These are phyloP conservation scores for Gastrodia elata DNA, from an alignment of 106 monocot species.

Conservation along the genomic window DNA sequence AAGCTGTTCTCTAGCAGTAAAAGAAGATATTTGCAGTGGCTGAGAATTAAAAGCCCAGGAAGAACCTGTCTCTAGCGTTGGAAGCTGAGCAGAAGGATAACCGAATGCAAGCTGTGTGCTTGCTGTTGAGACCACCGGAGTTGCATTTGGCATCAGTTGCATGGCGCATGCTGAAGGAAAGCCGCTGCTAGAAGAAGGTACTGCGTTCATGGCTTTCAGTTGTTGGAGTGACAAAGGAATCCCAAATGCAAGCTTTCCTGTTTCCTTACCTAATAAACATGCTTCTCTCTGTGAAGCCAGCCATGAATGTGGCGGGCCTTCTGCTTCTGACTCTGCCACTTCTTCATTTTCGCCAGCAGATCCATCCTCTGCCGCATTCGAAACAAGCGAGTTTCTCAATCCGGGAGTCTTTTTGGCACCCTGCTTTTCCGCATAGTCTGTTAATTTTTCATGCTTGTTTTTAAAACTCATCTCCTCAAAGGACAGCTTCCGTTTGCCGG, in stretches of 20 bases:
- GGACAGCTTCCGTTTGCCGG: constrained; percentile 44
- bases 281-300: constrained; percentile 38
- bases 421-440: constrained; percentile 17
- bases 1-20: constrained; percentile 11
- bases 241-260: constrained; percentile 34
- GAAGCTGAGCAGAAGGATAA: constrained; percentile 65
- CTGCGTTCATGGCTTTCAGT: constrained; percentile 20
- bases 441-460: constrained; percentile 41
- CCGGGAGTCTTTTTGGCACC: constrained; percentile 20
- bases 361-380: constrained; percentile 47
- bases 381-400: constrained; percentile 34
- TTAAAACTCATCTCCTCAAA: constrained; percentile 43
- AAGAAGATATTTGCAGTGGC: constrained; percentile 22
- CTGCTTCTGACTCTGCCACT: constrained; percentile 71
- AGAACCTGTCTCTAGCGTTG: constrained; percentile 68
- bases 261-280: constrained; percentile 17
- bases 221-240: constrained; percentile 47
- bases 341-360: constrained; percentile 68
- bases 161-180: constrained; percentile 32
- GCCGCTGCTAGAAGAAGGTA: constrained; percentile 12
- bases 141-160: constrained; percentile 45
- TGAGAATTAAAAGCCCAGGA: constrained; percentile 59
- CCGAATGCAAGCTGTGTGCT: constrained; percentile 63
- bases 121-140: constrained; percentile 7
- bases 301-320: constrained; percentile 67